Evolutionary conservation across 306 rosid genomes (phyloP).

Genomic region (Corylus americana): DNA sequence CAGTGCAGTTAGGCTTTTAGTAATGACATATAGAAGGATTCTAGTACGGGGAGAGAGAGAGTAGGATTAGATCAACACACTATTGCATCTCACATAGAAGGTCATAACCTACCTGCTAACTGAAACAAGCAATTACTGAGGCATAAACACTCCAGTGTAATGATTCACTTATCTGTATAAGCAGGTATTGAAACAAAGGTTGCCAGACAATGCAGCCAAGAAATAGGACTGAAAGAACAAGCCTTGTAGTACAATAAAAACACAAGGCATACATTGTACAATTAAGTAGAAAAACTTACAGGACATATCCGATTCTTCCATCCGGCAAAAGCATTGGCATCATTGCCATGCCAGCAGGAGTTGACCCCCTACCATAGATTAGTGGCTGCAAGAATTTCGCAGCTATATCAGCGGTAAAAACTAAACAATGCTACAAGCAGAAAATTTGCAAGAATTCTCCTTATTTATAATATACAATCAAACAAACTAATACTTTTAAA

Average conservation of each 20-base stretch:
- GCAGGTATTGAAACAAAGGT: neutral
- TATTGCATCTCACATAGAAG: neutral
- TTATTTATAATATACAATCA: neutral
- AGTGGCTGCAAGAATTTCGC: slow-evolving; percentile 58
- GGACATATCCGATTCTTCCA: slow-evolving; percentile 64
- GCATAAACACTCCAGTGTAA: neutral
- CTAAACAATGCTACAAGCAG: neutral
- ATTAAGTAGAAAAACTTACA: slow-evolving; percentile 51
- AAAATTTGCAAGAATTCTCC: neutral
- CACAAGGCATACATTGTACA: neutral
- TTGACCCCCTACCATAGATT: slow-evolving; percentile 60
- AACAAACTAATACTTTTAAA: neutral
- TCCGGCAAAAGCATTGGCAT: slow-evolving; percentile 75
- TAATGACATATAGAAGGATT: neutral
- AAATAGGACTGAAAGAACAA: neutral
- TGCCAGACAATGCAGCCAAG: slow-evolving; percentile 1
- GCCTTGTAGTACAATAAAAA: neutral
- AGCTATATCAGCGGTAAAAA: slow-evolving; percentile 29
- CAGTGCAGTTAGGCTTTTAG: neutral
- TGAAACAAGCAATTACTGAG: neutral
- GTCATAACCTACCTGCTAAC: neutral
- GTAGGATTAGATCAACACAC: neutral
- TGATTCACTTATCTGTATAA: neutral
- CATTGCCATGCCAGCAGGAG: slow-evolving; percentile 65
- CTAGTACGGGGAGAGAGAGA: neutral